A percentile compares a stretch with the other conserved stretches of the same genome.
Evolutionary conservation across 495 filamentous ascomycete genomes (phyloP).

Genomic region (Amorphotheca resinae): DNA sequence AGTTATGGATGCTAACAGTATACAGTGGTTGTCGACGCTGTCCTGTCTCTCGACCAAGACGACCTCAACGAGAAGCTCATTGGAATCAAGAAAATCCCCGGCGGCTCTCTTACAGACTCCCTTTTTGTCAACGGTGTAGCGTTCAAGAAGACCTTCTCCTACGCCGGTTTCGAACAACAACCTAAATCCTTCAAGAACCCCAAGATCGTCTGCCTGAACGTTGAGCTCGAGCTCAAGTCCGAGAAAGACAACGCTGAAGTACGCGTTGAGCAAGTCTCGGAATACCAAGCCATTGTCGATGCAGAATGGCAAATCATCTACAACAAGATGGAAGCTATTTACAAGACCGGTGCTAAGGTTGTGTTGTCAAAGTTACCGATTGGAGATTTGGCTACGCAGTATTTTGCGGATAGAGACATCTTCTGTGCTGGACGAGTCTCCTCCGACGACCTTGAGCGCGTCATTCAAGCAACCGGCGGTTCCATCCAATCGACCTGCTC

Average conservation of each 20-base stretch:
- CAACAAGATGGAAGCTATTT: conserved; percentile 91
- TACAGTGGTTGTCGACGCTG: conserved; percentile 92
- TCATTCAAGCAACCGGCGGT: conserved; percentile 87
- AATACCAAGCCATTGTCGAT: conserved; percentile 98
- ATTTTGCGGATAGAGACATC: conserved; percentile 94
- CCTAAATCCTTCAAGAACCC: conserved; percentile 90
- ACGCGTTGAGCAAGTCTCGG: conserved; percentile 92
- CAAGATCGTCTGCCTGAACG: conserved; percentile 91
- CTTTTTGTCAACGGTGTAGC: conserved; percentile 96
- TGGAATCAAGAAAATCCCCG: conserved; percentile 93
- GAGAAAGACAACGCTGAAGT: conserved; percentile 99
- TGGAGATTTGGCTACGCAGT: conserved; percentile 94
- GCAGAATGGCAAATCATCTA: conserved; percentile 99
- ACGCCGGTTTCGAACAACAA: conserved; percentile 98
- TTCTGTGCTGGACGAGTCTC: conserved; percentile 96
- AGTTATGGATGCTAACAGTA: conserved; percentile 6
- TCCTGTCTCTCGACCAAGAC: conserved; percentile 91
- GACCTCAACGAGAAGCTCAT: conserved; percentile 97
- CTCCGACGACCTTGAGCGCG: conserved; percentile 88
- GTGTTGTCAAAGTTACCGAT: conserved; percentile 95
- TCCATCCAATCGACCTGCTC: conserved; percentile 92
- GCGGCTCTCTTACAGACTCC: conserved; percentile 91
- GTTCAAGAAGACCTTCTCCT: conserved; percentile 99
- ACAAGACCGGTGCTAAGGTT: conserved; percentile 90
- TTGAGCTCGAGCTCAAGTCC: conserved; percentile 93